Evolutionary conservation across 83 land plant genomes (phyloP).

Genomic region (Picea abies): DNA sequence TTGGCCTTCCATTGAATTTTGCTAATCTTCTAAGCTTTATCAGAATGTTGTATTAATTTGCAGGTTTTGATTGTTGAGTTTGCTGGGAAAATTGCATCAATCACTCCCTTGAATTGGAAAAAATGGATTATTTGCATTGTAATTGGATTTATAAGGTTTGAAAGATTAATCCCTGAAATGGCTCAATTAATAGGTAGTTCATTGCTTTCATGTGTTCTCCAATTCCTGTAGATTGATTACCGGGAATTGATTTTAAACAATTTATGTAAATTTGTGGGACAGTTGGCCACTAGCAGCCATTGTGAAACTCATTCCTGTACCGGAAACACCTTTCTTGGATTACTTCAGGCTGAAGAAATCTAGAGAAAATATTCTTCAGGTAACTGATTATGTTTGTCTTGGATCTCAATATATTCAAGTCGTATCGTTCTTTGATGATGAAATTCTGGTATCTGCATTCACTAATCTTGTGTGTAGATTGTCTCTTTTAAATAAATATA

Average conservation of each 20-base stretch:
- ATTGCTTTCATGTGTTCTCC: not conserved
- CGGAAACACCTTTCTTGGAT: conserved; percentile 35
- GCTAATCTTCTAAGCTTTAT: not conserved
- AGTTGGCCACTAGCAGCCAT: conserved; percentile 54
- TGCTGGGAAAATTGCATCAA: conserved; percentile 40
- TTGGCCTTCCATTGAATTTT: too few relatives aligned
- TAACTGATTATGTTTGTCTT: not conserved
- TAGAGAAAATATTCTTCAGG: not conserved
- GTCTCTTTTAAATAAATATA: too few relatives aligned
- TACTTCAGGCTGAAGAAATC: not conserved
- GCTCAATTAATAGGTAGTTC: too few relatives aligned
- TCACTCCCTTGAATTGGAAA: conserved; percentile 26
- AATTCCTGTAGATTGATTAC: not conserved
- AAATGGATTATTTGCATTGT: conserved; percentile 45
- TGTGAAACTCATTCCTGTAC: conserved; percentile 61
- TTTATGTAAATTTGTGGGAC: not conserved
- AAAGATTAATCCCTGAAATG: not conserved
- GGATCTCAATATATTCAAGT: too few relatives aligned
- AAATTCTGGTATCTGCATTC: too few relatives aligned
- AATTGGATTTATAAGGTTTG: conserved; percentile 39
- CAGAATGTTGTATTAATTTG: conserved; percentile 14
- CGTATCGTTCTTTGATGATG: too few relatives aligned
- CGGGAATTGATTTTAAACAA: not conserved
- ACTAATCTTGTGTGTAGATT: too few relatives aligned
- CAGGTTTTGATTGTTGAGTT: conserved; percentile 66